Percentiles rank a stretch among this genome's conserved stretches.
Conservation (phyloP, 495 filamentous ascomycete genomes). For the Penicillium silybi region DNA sequence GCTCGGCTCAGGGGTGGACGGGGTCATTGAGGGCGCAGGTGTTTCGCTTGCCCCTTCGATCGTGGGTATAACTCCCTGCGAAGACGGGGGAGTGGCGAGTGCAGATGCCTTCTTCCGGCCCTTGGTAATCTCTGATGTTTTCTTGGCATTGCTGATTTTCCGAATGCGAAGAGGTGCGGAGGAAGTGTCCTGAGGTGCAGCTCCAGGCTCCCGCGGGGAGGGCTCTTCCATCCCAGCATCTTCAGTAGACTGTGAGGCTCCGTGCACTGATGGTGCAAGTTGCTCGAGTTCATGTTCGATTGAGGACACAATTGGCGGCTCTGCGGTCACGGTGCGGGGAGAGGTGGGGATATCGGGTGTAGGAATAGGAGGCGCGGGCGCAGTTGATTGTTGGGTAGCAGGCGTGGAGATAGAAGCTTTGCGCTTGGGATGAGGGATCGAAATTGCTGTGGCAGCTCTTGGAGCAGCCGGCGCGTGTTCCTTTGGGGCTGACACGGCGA, state of each 20-base stretch:
- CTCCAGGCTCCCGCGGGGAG: background rate
- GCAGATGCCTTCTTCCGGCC: background rate
- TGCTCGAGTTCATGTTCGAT: constrained; percentile 14
- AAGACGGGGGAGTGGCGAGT: constrained; percentile 8
- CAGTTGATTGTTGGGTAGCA: background rate
- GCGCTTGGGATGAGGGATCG: constrained; percentile 29
- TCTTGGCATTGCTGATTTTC: constrained; percentile 16
- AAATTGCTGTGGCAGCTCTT: constrained; percentile 19
- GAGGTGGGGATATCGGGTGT: constrained; percentile 13
- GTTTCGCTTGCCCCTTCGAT: constrained; percentile 11
- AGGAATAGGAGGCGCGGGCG: constrained; percentile 3
- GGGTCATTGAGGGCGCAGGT: constrained; percentile 4
- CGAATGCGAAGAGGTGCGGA: constrained; percentile 1
- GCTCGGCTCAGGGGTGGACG: constrained; percentile 16
- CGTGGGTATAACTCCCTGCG: constrained; percentile 7
- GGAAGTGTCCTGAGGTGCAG: background rate
- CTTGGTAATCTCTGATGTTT: constrained; percentile 15
- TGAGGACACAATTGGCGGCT: constrained; percentile 8
- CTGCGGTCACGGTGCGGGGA: constrained; percentile 5
- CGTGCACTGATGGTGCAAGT: background rate
- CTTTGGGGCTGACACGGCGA: constrained; percentile 6
- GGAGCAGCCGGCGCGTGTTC: constrained; percentile 12
- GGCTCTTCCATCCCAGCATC: background rate
- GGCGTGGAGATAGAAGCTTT: constrained; percentile 23
- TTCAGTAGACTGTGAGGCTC: background rate